Evolutionary conservation across 1,284 basidiomycete species (phyloP), one percentile per base, ranked within the genome.

Genomic region (Baeospora myosura): DNA sequence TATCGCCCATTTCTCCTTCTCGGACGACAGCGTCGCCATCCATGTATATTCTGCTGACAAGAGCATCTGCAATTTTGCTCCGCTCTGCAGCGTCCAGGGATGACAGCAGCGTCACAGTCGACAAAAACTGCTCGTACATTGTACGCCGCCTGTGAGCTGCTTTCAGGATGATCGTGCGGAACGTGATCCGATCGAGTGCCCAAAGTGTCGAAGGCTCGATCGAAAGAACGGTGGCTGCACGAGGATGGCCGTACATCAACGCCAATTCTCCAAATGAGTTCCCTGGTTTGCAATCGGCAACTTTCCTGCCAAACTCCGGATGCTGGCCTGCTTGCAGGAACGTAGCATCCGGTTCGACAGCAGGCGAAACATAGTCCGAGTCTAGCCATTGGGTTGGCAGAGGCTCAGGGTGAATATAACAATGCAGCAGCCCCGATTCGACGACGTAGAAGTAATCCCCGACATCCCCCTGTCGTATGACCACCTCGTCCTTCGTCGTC

Each of bases 401-500:
- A 6, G 78, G 75, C 41, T 82, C 78, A 3, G 75, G 69, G 42
- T 74, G 80, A 52, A 95, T 88, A 65, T 81, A 98, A 55, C 93
- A 89, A 56, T 96, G 79, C 45, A 98, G 72, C 39, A 82, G 67
- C 1, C 95, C 95, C 31, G 76, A 76, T 64, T 98, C 96, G 50
- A 98, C 92, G 43, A 98, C 88, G 64, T 98, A 99, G 63, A 98
- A 98, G 66, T 85, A 96, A 57, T 98, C 94, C 39, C 95, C 95
- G 28, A 91, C 88, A 50, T 94, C 95, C 35, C 96, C 95, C 64
- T 99, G 95, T 47, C 89, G 80, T 54, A 99, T 98, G 46, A 99
- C 86, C 22, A 90, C 81, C 46, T 91, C 83, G 48, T 85, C 81
- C 42, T 78, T 67, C 14, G 65, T 65, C 10, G 92, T 80, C 11